These are phyloP conservation scores for Pythium scleroteichum DNA, from an alignment of 352 stramenopile species.

Conservation along the genomic window DNA sequence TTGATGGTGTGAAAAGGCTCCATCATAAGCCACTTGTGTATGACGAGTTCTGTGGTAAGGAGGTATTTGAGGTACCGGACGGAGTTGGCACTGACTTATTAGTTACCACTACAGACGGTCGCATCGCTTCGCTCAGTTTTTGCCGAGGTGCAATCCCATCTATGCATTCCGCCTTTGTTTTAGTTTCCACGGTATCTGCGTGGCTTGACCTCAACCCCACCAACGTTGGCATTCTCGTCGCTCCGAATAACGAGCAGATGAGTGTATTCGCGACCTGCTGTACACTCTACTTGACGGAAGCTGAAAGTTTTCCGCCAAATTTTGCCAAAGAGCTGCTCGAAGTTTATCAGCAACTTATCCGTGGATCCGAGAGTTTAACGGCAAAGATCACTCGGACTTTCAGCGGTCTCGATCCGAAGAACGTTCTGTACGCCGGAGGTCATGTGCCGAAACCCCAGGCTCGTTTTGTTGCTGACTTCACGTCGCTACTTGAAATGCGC, in stretches of 20 bases:
- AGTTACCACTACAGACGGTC: slow-evolving; percentile 49
- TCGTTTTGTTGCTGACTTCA: slow-evolving; percentile 80
- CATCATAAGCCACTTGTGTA: slow-evolving; percentile 82
- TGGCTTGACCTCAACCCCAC: slow-evolving; percentile 78
- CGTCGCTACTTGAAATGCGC: slow-evolving; percentile 71
- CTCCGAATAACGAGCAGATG: slow-evolving; percentile 87
- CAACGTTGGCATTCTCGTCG: slow-evolving; percentile 80
- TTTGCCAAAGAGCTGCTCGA: slow-evolving; percentile 74
- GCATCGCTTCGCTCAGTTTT: slow-evolving; percentile 80
- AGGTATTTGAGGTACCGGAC: not conserved
- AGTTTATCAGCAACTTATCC: slow-evolving; percentile 78
- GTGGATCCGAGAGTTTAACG: slow-evolving; percentile 70
- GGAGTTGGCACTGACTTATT: no score
- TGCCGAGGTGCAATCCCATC: slow-evolving; percentile 70
- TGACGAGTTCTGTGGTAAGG: slow-evolving; percentile 84
- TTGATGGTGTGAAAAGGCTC: slow-evolving; percentile 80
- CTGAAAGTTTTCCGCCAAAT: slow-evolving; percentile 61
- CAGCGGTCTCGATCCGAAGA: slow-evolving; percentile 69
- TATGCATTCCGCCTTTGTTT: slow-evolving; percentile 85
- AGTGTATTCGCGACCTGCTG: slow-evolving; percentile 88
- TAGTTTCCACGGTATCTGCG: slow-evolving; percentile 76
- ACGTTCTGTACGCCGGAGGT: slow-evolving; percentile 61
- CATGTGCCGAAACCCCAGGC: slow-evolving; percentile 69
- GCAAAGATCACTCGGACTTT: slow-evolving; percentile 79
- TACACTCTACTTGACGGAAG: slow-evolving; percentile 76